Evolutionary conservation across 257 asterid genomes (phyloP).

Genomic region (Fraxinus americana): DNA sequence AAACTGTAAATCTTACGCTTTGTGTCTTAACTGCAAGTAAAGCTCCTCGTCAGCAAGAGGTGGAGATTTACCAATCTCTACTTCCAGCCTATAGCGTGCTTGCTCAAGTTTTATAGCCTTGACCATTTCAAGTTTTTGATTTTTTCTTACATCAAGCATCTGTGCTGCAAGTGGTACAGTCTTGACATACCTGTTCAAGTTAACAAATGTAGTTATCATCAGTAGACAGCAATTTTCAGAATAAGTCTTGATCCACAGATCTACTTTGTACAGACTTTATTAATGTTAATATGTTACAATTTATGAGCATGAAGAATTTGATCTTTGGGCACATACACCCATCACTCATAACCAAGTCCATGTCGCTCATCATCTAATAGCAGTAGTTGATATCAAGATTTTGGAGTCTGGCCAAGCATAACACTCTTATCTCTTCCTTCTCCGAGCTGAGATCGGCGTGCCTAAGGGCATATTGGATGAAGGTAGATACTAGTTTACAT

Average conservation of each 20-base stretch:
- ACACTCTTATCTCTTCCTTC: background rate
- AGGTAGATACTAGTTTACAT: background rate
- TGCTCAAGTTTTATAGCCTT: conserved; percentile 72
- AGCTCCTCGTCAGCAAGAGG: conserved; percentile 89
- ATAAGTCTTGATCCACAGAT: background rate
- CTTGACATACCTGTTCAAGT: conserved; percentile 80
- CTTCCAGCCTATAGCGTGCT: conserved; percentile 91
- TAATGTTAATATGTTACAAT: background rate
- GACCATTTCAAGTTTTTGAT: conserved; percentile 83
- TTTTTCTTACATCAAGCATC: conserved; percentile 80
- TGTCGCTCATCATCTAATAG: background rate
- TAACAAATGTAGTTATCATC: background rate
- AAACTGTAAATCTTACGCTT: conserved; percentile 62
- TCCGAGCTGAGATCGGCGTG: background rate
- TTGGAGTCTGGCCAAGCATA: conserved; percentile 2
- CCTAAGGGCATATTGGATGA: background rate
- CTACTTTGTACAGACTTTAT: background rate
- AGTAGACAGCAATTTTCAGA: conserved; percentile 2
- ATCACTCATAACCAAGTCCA: conserved; percentile 6
- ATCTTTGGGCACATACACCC: background rate
- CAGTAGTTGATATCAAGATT: conserved; percentile 4
- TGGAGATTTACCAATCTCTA: conserved; percentile 96
- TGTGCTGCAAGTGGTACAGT: conserved; percentile 92
- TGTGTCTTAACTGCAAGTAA: conserved; percentile 70
- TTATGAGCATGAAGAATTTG: background rate